Conservation (phyloP, 805 yeast species). For the Cyberlindnera bimundalis region DNA sequence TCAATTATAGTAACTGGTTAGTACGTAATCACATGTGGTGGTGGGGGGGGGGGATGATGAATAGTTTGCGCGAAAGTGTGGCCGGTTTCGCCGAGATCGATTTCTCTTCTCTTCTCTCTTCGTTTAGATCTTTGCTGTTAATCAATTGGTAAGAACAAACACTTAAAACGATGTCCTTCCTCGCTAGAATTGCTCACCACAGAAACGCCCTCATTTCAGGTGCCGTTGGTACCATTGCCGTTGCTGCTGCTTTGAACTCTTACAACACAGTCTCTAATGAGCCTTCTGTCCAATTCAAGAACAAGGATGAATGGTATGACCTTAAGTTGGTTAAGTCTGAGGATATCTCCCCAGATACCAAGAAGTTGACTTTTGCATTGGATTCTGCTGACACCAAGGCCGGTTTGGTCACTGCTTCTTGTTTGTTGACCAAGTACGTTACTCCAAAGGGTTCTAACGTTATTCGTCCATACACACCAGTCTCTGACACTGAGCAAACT, state of each 20-base stretch:
- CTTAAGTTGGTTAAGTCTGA: conserved; percentile 49
- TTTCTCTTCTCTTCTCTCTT: no score
- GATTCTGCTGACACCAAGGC: conserved; percentile 62
- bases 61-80: no score
- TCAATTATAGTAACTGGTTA: not conserved
- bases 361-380: conserved; percentile 66
- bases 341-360: conserved; percentile 60
- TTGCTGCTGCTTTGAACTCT: conserved; percentile 31
- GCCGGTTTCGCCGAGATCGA: no score
- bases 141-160: no score
- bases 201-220: conserved; percentile 31
- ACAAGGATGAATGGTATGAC: conserved; percentile 70
- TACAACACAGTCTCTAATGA: conserved; percentile 31
- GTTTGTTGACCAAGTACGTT: conserved; percentile 74
- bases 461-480: conserved; percentile 78
- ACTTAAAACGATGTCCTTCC: conserved; percentile 29
- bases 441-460: conserved; percentile 84
- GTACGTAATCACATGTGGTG: no score
- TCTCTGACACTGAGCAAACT: conserved; percentile 60
- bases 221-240: conserved; percentile 47
- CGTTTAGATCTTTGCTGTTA: no score
- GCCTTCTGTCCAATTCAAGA: conserved; percentile 48
- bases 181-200: conserved; percentile 23
- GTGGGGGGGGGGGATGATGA: no score
- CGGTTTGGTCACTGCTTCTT: conserved; percentile 79